Percentiles rank a stretch among this genome's conserved stretches.
Evolutionary conservation across 768 basidiomycete species (phyloP).

Genomic region (Phaeotremella skinneri): DNA sequence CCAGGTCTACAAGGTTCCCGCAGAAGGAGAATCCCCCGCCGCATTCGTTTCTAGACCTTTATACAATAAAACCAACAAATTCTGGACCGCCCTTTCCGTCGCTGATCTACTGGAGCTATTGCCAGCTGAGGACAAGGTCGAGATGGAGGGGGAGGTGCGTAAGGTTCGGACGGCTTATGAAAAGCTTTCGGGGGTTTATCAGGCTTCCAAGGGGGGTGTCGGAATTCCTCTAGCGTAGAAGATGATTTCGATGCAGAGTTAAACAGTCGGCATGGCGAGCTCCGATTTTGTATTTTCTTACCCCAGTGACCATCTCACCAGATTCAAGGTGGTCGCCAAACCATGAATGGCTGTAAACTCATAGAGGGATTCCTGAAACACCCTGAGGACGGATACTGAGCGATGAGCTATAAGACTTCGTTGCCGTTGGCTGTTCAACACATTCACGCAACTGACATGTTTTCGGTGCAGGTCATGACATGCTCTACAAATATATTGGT

Average conservation of each 20-base stretch:
- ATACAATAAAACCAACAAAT: conserved; percentile 39
- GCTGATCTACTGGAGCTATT: conserved; percentile 21
- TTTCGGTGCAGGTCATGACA: too few species aligned
- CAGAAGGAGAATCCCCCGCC: conserved; percentile 10
- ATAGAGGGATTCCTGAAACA: background rate
- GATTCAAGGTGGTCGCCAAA: background rate
- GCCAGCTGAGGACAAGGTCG: conserved; percentile 11
- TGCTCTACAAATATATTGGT: too few species aligned
- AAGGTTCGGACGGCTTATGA: conserved; percentile 26
- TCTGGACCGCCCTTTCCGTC: conserved; percentile 26
- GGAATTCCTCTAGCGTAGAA: conserved; percentile 37
- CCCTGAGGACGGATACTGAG: background rate
- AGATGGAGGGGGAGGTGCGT: conserved; percentile 8
- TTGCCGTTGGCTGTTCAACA: too few species aligned
- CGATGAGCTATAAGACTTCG: too few species aligned
- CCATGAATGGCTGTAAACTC: background rate
- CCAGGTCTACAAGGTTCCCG: conserved; percentile 34
- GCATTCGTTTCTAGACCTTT: conserved; percentile 24
- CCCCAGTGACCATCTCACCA: too few species aligned
- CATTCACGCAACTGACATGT: too few species aligned
- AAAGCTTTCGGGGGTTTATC: conserved; percentile 31
- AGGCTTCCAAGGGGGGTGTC: conserved; percentile 27
- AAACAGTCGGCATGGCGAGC: too few species aligned
- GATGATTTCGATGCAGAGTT: too few species aligned
- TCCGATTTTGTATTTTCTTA: too few species aligned